Conservation (phyloP, 2,329 filamentous ascomycete genomes). For the Pseudogymnoascus sp. region DNA sequence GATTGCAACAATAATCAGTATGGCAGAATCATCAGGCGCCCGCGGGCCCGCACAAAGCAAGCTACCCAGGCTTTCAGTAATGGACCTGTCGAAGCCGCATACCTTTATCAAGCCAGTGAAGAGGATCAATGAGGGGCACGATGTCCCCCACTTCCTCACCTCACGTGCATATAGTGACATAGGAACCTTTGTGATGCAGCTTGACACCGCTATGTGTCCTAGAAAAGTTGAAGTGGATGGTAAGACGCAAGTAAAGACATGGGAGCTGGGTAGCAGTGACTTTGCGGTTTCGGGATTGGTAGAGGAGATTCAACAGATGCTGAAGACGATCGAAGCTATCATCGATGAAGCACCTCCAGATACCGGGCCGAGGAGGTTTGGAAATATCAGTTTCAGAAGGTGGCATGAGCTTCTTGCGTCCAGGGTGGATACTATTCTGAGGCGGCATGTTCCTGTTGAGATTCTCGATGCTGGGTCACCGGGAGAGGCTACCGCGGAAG, state of each 20-base stretch:
- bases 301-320: conserved; percentile 56
- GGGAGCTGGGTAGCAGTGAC: conserved; percentile 39
- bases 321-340: conserved; percentile 58
- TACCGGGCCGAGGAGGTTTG: conserved; percentile 79
- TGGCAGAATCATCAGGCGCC: not conserved
- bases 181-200: conserved; percentile 78
- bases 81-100: conserved; percentile 45
- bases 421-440: conserved; percentile 49
- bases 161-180: conserved; percentile 84
- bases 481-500: conserved; percentile 42
- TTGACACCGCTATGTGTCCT: conserved; percentile 82
- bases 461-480: conserved; percentile 31
- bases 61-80: conserved; percentile 19
- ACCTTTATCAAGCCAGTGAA: conserved; percentile 66
- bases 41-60: not conserved
- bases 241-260: conserved; percentile 44
- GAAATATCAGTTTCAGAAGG: conserved; percentile 81
- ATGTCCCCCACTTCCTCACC: conserved; percentile 73
- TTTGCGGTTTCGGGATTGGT: conserved; percentile 44
- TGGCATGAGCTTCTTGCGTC: conserved; percentile 70
- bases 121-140: conserved; percentile 74
- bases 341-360: conserved; percentile 78
- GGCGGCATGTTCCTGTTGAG: conserved; percentile 22
- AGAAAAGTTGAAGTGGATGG: conserved; percentile 40
- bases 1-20: not conserved